Conservation (phyloP, 306 rosid species). For the Fragaria iinumae region DNA sequence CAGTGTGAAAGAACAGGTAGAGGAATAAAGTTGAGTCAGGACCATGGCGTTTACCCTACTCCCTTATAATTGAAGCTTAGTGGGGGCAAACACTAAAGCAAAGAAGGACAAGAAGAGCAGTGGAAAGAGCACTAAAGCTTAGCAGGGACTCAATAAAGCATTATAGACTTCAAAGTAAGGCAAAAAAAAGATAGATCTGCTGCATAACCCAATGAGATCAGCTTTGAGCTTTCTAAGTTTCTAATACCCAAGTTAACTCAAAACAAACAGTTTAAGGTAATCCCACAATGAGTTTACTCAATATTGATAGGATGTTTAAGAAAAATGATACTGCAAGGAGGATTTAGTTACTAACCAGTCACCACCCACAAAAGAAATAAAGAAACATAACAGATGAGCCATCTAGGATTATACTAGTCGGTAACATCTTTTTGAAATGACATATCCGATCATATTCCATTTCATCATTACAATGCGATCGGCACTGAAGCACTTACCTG, state of each 20-base stretch:
- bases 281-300: background rate
- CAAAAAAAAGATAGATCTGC: slow-evolving; percentile 9
- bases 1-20: background rate
- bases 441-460: background rate
- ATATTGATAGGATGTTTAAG: background rate
- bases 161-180: slow-evolving; percentile 1
- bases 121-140: slow-evolving; percentile 14
- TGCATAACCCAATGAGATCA: background rate
- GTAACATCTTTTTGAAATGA: background rate
- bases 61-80: slow-evolving; percentile 15
- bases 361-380: background rate
- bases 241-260: background rate
- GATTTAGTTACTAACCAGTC: background rate
- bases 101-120: background rate
- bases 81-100: slow-evolving; percentile 25
- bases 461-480: slow-evolving; percentile 5
- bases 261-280: background rate
- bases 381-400: background rate
- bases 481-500: background rate
- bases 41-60: slow-evolving; percentile 3
- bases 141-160: slow-evolving; percentile 9
- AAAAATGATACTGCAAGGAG: background rate
- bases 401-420: background rate
- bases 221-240: background rate
- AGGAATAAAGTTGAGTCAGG: background rate